phyloP scores from a whole-genome alignment of 2,329 filamentous ascomycete species.

The Phaeosphaeriaceae sp. region DNA sequence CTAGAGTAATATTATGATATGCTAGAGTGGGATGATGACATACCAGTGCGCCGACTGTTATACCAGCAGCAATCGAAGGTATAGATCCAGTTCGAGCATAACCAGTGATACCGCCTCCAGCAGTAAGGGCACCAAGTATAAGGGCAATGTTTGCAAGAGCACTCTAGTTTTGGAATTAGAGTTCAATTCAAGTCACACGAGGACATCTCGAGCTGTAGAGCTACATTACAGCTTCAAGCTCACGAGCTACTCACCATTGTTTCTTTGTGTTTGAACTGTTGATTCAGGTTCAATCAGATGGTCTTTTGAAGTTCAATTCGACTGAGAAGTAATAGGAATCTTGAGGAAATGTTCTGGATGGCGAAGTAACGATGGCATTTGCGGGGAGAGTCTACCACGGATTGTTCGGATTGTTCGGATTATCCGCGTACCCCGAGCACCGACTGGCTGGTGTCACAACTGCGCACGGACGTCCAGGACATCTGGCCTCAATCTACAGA shows the following conservation, averaged over 20 bases:
- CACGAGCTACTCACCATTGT: constrained; percentile 1
- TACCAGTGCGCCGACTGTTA: constrained; percentile 76
- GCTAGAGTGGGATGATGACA: constrained; percentile 15
- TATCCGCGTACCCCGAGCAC: constrained; percentile 16
- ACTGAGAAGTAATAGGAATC: background rate
- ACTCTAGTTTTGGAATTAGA: constrained; percentile 12
- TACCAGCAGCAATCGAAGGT: constrained; percentile 83
- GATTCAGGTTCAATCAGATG: background rate
- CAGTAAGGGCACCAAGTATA: constrained; percentile 80
- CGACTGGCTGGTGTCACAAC: constrained; percentile 11
- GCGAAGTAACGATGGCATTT: constrained; percentile 8
- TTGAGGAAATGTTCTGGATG: background rate
- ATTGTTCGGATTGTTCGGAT: constrained; percentile 7
- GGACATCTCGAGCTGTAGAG: background rate
- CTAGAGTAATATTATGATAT: background rate
- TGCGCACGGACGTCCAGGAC: constrained; percentile 16
- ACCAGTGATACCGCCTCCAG: constrained; percentile 84
- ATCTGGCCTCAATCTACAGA: constrained; percentile 35
- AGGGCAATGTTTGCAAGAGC: constrained; percentile 70
- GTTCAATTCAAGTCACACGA: background rate
- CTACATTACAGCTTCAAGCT: constrained; percentile 1
- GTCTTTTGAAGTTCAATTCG: background rate
- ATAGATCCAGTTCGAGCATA: constrained; percentile 84
- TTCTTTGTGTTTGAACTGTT: background rate
- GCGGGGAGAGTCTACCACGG: constrained; percentile 18